These are phyloP conservation scores for Jasminum sambac DNA, from an alignment of 257 asterid genomes.

Conservation along the genomic window DNA sequence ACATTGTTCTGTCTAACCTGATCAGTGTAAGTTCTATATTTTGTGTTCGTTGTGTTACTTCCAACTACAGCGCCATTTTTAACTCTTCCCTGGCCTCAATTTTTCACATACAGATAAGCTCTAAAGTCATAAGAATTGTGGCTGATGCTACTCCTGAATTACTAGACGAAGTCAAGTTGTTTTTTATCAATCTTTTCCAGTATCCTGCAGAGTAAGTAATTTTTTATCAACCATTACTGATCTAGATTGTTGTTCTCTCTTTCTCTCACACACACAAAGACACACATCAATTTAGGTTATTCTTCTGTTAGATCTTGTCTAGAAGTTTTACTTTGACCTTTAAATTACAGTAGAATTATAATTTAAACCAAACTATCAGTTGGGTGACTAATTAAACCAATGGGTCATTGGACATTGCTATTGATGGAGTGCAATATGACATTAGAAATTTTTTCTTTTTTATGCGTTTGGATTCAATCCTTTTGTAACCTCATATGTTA, in stretches of 20 bases:
- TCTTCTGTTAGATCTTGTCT: neutral
- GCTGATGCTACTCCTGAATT: constrained; percentile 80
- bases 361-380: no score
- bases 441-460: neutral
- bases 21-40: constrained; percentile 27
- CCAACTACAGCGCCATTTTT: neutral
- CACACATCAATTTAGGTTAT: neutral
- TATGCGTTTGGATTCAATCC: neutral
- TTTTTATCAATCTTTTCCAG: constrained; percentile 85
- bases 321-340: no score
- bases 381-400: neutral
- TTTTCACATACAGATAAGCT: constrained; percentile 59
- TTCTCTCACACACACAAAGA: no score
- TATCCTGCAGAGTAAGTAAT: constrained; percentile 70
- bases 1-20: constrained; percentile 38
- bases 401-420: no score
- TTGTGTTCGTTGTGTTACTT: constrained; percentile 3
- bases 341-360: no score
- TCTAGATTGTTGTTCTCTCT: neutral
- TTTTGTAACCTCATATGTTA: constrained; percentile 2
- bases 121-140: constrained; percentile 57
- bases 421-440: no score
- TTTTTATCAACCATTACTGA: neutral
- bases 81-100: neutral
- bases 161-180: constrained; percentile 58